phyloP scores from a whole-genome alignment of 2,329 filamentous ascomycete species.

The Penicillium freii region DNA sequence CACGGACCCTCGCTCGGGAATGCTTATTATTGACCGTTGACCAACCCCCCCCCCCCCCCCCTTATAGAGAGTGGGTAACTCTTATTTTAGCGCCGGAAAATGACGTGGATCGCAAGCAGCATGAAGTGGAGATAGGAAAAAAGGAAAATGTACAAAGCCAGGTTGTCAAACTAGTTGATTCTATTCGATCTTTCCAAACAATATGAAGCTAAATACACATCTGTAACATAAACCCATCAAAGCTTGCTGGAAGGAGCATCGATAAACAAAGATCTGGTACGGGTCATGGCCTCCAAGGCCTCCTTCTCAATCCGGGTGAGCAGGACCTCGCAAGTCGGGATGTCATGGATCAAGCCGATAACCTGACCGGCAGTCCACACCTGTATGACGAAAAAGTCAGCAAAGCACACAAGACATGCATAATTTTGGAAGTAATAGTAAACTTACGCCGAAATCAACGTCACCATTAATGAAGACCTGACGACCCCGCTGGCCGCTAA shows the following conservation, averaged over 20 bases:
- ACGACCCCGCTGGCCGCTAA: conserved; percentile 85
- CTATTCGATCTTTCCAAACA: conserved; percentile 4
- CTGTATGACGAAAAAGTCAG: conserved; percentile 44
- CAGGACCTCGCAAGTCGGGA: conserved; percentile 70
- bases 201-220: neutral
- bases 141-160: neutral
- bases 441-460: conserved; percentile 78
- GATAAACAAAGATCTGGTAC: conserved; percentile 57
- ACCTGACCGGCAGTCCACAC: conserved; percentile 98
- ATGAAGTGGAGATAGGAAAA: neutral
- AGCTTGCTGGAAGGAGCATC: conserved; percentile 54
- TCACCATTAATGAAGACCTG: conserved; percentile 93
- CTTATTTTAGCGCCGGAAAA: neutral
- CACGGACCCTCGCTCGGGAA: conserved; percentile 6
- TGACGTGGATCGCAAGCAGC: neutral
- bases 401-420: neutral
- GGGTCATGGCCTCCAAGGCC: conserved; percentile 64
- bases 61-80: neutral
- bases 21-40: neutral
- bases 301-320: conserved; percentile 74
- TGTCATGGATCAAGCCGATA: conserved; percentile 82
- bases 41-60: neutral
- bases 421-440: neutral
- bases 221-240: conserved; percentile 31
- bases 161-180: neutral